A percentile compares a stretch with the other conserved stretches of the same genome.
Conservation (phyloP, 306 rosid species). For the Trifolium dubium region DNA sequence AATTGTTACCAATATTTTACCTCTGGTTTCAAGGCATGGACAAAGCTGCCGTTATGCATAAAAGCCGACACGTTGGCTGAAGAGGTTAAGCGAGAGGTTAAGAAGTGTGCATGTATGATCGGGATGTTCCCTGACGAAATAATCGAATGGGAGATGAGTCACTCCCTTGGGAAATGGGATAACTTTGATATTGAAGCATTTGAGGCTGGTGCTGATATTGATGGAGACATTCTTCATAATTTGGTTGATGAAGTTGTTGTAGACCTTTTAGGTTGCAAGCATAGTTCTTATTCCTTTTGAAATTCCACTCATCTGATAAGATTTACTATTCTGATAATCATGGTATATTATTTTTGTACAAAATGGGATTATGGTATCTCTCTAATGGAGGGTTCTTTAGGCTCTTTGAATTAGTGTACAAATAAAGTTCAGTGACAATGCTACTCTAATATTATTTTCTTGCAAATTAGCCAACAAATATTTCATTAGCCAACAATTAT, state of each 20-base stretch:
- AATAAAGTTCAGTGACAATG: conserved; percentile 26
- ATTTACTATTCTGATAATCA: conserved; percentile 32
- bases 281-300: conserved; percentile 23
- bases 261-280: conserved; percentile 53
- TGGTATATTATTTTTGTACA: conserved; percentile 53
- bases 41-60: conserved; percentile 44
- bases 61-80: conserved; percentile 46
- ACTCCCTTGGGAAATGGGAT: conserved; percentile 75
- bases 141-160: conserved; percentile 86
- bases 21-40: conserved; percentile 59
- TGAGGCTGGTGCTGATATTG: conserved; percentile 68
- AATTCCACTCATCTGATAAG: neutral
- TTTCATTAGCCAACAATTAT: neutral
- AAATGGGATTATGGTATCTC: conserved; percentile 47
- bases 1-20: conserved; percentile 52
- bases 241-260: conserved; percentile 71
- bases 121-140: conserved; percentile 76
- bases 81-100: conserved; percentile 61
- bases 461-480: neutral
- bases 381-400: conserved; percentile 18
- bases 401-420: conserved; percentile 31
- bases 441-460: neutral
- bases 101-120: conserved; percentile 60
- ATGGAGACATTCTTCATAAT: conserved; percentile 59
- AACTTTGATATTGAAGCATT: conserved; percentile 72